Evolutionary conservation across 768 basidiomycete species (phyloP), one percentile per base, ranked within the genome.

Genomic region (Paxillus involutus): DNA sequence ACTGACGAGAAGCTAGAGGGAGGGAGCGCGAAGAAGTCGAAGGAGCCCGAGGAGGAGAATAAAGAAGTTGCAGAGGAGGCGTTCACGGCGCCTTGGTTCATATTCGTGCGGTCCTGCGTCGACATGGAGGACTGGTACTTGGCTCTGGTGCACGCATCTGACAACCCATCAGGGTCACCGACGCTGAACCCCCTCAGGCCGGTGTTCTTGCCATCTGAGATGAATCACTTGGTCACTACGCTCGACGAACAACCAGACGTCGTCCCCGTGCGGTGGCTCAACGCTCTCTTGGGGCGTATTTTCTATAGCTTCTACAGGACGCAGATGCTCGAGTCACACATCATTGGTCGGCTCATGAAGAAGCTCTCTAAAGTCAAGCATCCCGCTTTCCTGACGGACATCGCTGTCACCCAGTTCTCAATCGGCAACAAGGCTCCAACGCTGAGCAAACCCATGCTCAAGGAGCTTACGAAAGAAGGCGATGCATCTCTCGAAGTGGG

Each of bases 61-160:
- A 60, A 55, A 43, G 73, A 75, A 24, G 53, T 68, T 30, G 79
- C 77, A 37, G 80, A 84, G 56, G 77, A 84, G 66, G 77, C 80
- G 1, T 58, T 78, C 48, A 73, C 79, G 6, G 81, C 83, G 2
- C 89, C 93, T 2, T 98, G 94, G 94, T 99, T 89, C 75, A 84
- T 99, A 62, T 98, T 98, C 71, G 85, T 93, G 17, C 86, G 88
- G 57, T 87, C 84, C 29, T 93, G 86, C 69, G 75, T 86, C 50
- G 91, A 94, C 66, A 97, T 98, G 91, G 97, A 99, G 71, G 96
- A 99, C 72, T 98, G 94, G 92, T 94, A 94, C 68, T 73, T 92
- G 35, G 78, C 91, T 0, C 79, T 97, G 51, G 69, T 93, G 19
- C 88, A 92, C 52, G 88, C 88, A 0, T 84, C 86, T 8, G 75